phyloP scores from a whole-genome alignment of 2,329 filamentous ascomycete species.

The Thielaviopsis ethacetica region DNA sequence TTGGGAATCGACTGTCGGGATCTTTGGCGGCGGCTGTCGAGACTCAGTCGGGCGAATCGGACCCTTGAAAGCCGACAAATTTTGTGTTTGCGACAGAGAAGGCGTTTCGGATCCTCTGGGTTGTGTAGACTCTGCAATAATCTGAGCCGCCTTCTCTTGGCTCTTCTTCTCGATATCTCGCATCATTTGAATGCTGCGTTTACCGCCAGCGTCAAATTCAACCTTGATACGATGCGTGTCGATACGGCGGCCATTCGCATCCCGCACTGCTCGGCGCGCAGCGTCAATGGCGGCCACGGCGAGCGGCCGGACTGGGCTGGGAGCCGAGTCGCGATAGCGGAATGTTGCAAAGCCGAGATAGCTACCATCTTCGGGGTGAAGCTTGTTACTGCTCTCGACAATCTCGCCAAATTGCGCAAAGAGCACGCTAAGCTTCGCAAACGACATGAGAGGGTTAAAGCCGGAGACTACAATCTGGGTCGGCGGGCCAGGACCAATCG shows the following conservation, averaged over 20 bases:
- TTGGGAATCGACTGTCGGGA: conserved; percentile 45
- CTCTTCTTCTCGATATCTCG: conserved; percentile 56
- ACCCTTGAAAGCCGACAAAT: conserved; percentile 69
- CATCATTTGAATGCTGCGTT: conserved; percentile 63
- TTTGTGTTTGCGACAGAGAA: conserved; percentile 8
- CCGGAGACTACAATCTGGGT: conserved; percentile 86
- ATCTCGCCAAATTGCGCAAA: conserved; percentile 79
- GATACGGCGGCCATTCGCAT: conserved; percentile 64
- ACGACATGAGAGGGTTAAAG: conserved; percentile 80
- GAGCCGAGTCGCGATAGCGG: conserved; percentile 57
- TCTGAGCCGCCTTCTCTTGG: conserved; percentile 31
- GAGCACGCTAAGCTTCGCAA: conserved; percentile 57
- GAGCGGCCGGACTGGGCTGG: conserved; percentile 31
- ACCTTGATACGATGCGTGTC: conserved; percentile 65
- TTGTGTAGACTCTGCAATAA: conserved; percentile 11
- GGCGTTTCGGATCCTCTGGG: conserved; percentile 15
- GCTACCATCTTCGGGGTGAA: conserved; percentile 85
- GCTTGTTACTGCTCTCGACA: conserved; percentile 79
- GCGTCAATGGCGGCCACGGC: conserved; percentile 58
- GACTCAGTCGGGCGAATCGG: conserved; percentile 46
- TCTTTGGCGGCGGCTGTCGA: conserved; percentile 43
- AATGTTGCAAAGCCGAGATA: conserved; percentile 90
- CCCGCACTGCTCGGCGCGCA: conserved; percentile 62
- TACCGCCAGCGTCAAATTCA: conserved; percentile 77
- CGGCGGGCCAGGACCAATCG: conserved; percentile 75